Evolutionary conservation across 1,284 basidiomycete genomes (phyloP), one percentile per base, ranked within the genome.

Genomic region (Fomitopsis pinicola): DNA sequence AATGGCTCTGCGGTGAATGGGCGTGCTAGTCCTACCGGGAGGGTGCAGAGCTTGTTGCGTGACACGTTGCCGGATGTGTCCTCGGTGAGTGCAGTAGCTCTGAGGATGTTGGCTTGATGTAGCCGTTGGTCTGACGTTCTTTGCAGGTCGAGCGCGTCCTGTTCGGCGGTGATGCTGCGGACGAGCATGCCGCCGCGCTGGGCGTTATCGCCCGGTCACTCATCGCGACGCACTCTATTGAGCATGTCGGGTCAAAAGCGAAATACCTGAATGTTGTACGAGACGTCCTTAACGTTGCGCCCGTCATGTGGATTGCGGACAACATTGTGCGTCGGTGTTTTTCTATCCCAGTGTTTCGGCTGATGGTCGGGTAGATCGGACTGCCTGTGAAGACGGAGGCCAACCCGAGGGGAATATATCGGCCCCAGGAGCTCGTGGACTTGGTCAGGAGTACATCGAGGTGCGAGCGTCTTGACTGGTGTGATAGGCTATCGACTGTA

Each of bases 261-360:
- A 75, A 71, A 45, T 79, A 77, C 60, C 69, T 94, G 44, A 89
- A 95, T 70, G 78, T 94, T 57, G 83, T 93, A 17, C 78, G 80
- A 54, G 86, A 93, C 66, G 88, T 93, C 26, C 80, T 89, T 71
- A 89, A 91, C 67, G 72, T 83, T 40, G 68, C 87, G 45, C 86
- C 89, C 0, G 75, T 90, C 12, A 78, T 84, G 65, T 92, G 87
- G 86, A 78, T 88, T 33, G 80, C 84, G 3, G 77, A 84, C 61
- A 73, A 83, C 61, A 75, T 91, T 56, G 88, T 91, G 63, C 64
- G 38, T 15, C 5, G 8, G 5, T 22, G 22, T 30, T 9, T 3
- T 15, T 33, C 38, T 42, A 8, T 30, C 10, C 30, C 40, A 22
- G n/a, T 26, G 6, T 35, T 38, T 10, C 55, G 15, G 5, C 36